phyloP scores from a whole-genome alignment of 192 early-diverging fungal species.

The Chytriomyces sp. region DNA sequence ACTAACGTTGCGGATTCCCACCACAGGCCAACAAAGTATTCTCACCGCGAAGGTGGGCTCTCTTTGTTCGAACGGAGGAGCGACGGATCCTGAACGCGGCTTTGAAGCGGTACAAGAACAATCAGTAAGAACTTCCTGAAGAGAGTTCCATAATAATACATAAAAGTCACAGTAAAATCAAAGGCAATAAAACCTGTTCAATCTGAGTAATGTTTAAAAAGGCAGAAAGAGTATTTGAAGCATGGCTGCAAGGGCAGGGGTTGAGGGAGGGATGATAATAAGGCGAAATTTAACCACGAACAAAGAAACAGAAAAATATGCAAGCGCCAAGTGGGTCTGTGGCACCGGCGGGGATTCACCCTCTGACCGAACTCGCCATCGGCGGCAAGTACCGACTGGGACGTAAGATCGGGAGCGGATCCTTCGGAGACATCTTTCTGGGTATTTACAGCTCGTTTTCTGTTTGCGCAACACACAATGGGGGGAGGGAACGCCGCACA shows the following conservation, averaged over 20 bases:
- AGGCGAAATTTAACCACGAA: too few relatives aligned
- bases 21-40: slow-evolving; percentile 1
- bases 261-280: too few relatives aligned
- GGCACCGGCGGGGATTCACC: slow-evolving; percentile 17
- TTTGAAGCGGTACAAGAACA: not conserved
- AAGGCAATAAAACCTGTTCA: too few relatives aligned
- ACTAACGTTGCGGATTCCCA: not conserved
- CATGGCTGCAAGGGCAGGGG: too few relatives aligned
- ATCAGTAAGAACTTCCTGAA: too few relatives aligned
- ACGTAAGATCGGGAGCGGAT: slow-evolving; percentile 93
- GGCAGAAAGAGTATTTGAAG: too few relatives aligned
- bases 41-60: slow-evolving; percentile 8
- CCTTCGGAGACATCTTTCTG: slow-evolving; percentile 96
- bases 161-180: too few relatives aligned
- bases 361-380: slow-evolving; percentile 65
- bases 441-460: slow-evolving; percentile 56
- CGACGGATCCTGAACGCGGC: slow-evolving; percentile 22
- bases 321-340: not conserved
- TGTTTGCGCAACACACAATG: not conserved
- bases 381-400: slow-evolving; percentile 94
- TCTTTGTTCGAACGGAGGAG: slow-evolving; percentile 20
- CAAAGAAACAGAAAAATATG: slow-evolving; percentile 1
- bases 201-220: too few relatives aligned
- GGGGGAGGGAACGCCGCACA: not conserved
- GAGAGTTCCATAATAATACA: too few relatives aligned